Conservation (phyloP, 345 rosid genomes). For the Heritiera littoralis region DNA sequence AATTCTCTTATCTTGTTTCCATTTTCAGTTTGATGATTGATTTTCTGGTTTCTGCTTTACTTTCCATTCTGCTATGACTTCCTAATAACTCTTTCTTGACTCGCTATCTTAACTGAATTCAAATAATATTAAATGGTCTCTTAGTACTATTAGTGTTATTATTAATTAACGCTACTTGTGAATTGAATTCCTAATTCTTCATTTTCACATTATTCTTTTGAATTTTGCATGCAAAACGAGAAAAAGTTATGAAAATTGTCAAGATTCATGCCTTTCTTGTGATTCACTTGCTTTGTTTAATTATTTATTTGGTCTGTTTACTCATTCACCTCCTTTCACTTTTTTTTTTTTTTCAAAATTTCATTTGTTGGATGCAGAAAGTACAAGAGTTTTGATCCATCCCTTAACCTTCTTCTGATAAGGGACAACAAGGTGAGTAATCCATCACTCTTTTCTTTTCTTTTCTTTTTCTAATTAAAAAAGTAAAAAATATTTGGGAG, state of each 20-base stretch:
- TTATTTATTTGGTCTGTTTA: background rate
- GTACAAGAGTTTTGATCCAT: slow-evolving; percentile 36
- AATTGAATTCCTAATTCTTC: slow-evolving; percentile 26
- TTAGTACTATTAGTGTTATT: background rate
- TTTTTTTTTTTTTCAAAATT: background rate
- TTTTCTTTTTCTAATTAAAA: slow-evolving; percentile 6
- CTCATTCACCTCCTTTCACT: background rate
- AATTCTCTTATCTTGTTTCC: background rate
- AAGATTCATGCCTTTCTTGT: slow-evolving; percentile 54
- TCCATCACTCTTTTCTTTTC: background rate
- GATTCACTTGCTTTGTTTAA: slow-evolving; percentile 39
- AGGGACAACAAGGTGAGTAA: slow-evolving; percentile 39
- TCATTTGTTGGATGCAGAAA: slow-evolving; percentile 37
- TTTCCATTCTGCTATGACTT: background rate
- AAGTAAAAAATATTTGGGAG: slow-evolving; percentile 36
- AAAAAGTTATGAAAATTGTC: slow-evolving; percentile 27
- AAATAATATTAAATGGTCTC: background rate
- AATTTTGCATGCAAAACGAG: slow-evolving; percentile 23
- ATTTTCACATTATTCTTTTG: slow-evolving; percentile 32
- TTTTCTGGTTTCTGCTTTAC: background rate
- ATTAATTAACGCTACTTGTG: slow-evolving; percentile 26
- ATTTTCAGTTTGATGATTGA: background rate
- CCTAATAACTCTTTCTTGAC: background rate
- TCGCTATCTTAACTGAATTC: background rate
- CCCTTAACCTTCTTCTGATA: slow-evolving; percentile 36